Percentiles rank a stretch among this genome's conserved stretches.
These are phyloP conservation scores for Psilocybe sp. DNA, from an alignment of 768 basidiomycete genomes.

Conservation along the genomic window DNA sequence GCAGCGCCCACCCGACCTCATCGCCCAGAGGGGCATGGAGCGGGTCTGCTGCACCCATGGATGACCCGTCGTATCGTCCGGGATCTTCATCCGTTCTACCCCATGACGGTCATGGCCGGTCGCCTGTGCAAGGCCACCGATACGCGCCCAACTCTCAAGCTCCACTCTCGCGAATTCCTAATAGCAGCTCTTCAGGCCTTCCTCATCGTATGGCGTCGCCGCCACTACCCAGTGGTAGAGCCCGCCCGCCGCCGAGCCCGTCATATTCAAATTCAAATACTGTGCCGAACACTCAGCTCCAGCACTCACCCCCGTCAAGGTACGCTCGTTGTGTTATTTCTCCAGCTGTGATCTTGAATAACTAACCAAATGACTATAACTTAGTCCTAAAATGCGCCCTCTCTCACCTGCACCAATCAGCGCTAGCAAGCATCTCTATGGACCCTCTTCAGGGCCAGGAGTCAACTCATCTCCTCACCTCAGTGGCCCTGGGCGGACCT, in stretches of 20 bases:
- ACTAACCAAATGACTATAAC: background rate
- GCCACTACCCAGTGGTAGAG: constrained; percentile 18
- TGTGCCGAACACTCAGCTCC: constrained; percentile 19
- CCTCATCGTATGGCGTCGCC: constrained; percentile 22
- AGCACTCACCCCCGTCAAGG: constrained; percentile 13
- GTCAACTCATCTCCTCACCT: constrained; percentile 22
- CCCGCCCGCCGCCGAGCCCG: constrained; percentile 24
- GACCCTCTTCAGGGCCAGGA: constrained; percentile 16
- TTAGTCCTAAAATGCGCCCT: constrained; percentile 30
- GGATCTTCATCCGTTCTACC: constrained; percentile 26
- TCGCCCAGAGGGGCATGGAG: constrained; percentile 35
- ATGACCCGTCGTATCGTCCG: constrained; percentile 29
- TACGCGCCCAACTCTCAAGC: constrained; percentile 17
- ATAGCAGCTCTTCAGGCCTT: constrained; percentile 22
- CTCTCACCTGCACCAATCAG: constrained; percentile 25
- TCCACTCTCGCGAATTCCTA: constrained; percentile 21
- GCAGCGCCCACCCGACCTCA: constrained; percentile 19
- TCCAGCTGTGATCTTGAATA: constrained; percentile 3
- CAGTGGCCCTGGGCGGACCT: constrained; percentile 19
- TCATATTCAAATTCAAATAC: constrained; percentile 16
- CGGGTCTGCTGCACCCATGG: constrained; percentile 19
- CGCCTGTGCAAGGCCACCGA: constrained; percentile 41
- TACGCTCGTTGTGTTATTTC: background rate
- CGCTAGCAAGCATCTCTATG: constrained; percentile 15
- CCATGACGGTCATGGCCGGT: constrained; percentile 31